Percentiles rank a stretch among this genome's conserved stretches.
Evolutionary conservation across 768 basidiomycete genomes (phyloP).

Genomic region (Chalciporus piperatus): DNA sequence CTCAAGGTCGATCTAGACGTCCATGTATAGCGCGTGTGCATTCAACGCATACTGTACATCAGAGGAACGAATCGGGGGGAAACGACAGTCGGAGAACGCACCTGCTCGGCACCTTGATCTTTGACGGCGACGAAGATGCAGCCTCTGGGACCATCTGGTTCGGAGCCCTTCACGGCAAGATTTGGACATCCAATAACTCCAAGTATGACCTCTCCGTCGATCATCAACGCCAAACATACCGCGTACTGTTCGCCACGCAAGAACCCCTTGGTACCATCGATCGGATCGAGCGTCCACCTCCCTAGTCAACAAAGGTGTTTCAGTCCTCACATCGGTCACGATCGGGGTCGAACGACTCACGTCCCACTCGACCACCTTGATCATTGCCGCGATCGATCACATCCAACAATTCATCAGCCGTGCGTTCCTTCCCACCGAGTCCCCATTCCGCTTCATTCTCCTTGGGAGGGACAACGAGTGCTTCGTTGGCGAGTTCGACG

Average conservation of each 20-base stretch:
- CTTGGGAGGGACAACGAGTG: slow-evolving; percentile 52
- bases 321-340: no score
- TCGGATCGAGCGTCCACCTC: slow-evolving; percentile 86
- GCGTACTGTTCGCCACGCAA: slow-evolving; percentile 91
- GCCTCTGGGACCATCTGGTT: slow-evolving; percentile 63
- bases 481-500: slow-evolving; percentile 78
- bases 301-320: no score
- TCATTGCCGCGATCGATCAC: slow-evolving; percentile 85
- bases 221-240: slow-evolving; percentile 82
- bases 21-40: neutral
- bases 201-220: slow-evolving; percentile 73
- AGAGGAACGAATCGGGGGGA: neutral
- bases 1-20: slow-evolving; percentile 49
- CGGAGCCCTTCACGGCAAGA: slow-evolving; percentile 54
- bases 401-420: slow-evolving; percentile 62
- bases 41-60: no score
- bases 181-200: slow-evolving; percentile 95
- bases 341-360: slow-evolving; percentile 42
- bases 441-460: slow-evolving; percentile 69
- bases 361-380: slow-evolving; percentile 67
- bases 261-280: slow-evolving; percentile 94
- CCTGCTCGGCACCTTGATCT: slow-evolving; percentile 81
- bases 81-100: slow-evolving; percentile 19
- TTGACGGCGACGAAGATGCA: slow-evolving; percentile 85
- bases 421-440: slow-evolving; percentile 56